A percentile compares a stretch with the other conserved stretches of the same genome.
These are phyloP conservation scores for Cardiosporidium cionae DNA, from an alignment of 169 alveolate species.

Conservation along the genomic window DNA sequence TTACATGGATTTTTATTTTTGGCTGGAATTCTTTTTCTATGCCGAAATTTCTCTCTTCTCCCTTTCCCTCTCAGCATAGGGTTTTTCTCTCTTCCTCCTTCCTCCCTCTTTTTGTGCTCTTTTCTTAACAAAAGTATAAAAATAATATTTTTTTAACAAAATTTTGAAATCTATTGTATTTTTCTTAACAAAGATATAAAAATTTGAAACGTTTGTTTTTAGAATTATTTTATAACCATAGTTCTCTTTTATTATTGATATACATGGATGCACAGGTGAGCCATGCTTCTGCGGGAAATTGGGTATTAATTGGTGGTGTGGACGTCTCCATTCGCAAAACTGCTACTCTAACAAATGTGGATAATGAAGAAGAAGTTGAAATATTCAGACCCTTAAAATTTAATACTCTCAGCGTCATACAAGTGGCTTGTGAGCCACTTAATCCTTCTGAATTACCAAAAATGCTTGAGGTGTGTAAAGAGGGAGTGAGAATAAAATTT, in stretches of 20 bases:
- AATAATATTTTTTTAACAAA: neutral
- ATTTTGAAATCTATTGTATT: neutral
- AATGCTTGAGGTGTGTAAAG: conserved; percentile 74
- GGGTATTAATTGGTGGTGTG: conserved; percentile 88
- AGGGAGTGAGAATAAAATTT: neutral
- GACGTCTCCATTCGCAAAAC: conserved; percentile 79
- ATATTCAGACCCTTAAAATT: conserved; percentile 69
- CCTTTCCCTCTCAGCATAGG: neutral
- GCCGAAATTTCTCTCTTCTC: neutral
- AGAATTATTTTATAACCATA: neutral
- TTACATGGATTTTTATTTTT: neutral
- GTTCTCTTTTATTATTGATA: neutral
- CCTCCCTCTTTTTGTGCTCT: neutral
- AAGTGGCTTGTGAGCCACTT: conserved; percentile 92
- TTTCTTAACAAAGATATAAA: neutral
- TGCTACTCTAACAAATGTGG: conserved; percentile 70
- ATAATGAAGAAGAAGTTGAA: conserved; percentile 62
- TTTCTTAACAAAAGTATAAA: neutral
- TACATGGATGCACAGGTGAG: too few relatives aligned
- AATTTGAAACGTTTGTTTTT: neutral
- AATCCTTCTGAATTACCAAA: conserved; percentile 97
- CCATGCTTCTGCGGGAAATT: conserved; percentile 25
- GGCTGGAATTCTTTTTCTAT: neutral
- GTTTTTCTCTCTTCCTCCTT: neutral
- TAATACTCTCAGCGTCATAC: conserved; percentile 28